Evolutionary conservation across 179 eudicot species (phyloP), one percentile per base, ranked within the genome.

Genomic region (Amaranthus tricolor): DNA sequence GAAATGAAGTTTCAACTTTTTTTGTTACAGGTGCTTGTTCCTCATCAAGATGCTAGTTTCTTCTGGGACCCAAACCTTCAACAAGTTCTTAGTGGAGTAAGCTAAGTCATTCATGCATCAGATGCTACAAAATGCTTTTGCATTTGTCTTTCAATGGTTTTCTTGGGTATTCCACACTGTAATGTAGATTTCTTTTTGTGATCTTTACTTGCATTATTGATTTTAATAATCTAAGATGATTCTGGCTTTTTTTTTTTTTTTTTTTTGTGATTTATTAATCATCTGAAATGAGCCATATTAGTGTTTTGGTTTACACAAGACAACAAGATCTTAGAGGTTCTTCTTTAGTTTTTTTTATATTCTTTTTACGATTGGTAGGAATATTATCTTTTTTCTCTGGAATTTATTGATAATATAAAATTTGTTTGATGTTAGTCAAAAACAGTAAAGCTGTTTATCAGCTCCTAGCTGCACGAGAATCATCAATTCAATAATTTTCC

Each of bases 21-120:
- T 1, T 67, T 9, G 11, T 51, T 12, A 13, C 21, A 49, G 75
- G 72, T 16, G 43, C 24, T 5, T 50, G 19, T 49, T 72, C 66
- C 68, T 72, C 55, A 52, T n/a, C 72, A 21, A 43, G 62, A 60
- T 72, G 71, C 55, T 17, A 53, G 51, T 69, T 68, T n/a, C 61
- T 57, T 55, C 8, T 24, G 56, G n/a, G 19, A 71, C 48, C 20
- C 70, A 24, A 24, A 24, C 24, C 24, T 24, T 24, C 24, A 47
- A 47, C 60, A 75, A 58, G 61, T 16, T 68, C 45, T 20, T 44
- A 62, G 56, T 57, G 64, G 60, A n/a, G 43, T 40, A 15, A 56
- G 51, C 43, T 17, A 9, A 51, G 24, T 59, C 55, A 56, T 53
- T 61, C 50, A 58, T 20, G 73, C 44, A 69, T 11, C 54, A 54